These are phyloP conservation scores for Hypoxylon sp. DNA, from an alignment of 2,329 filamentous ascomycete species.

Conservation along the genomic window DNA sequence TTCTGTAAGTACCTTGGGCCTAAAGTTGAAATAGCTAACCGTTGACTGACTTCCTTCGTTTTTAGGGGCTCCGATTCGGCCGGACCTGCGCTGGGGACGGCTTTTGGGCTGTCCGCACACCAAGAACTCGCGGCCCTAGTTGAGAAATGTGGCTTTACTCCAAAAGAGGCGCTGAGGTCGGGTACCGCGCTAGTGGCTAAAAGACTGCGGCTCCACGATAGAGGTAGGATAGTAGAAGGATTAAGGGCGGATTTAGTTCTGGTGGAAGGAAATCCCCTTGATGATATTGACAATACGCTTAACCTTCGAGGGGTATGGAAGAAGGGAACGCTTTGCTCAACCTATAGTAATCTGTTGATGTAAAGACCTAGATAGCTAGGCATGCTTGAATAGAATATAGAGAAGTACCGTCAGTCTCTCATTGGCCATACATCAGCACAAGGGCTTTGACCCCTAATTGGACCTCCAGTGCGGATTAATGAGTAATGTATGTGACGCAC, in stretches of 20 bases:
- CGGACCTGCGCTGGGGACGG: conserved; percentile 31
- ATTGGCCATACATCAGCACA: not conserved
- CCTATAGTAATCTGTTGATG: conserved; percentile 17
- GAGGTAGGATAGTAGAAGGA: conserved; percentile 37
- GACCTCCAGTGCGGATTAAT: too few relatives aligned
- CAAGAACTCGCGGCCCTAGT: conserved; percentile 38
- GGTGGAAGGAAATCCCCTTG: conserved; percentile 40
- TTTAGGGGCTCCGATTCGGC: conserved; percentile 37
- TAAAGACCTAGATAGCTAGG: not conserved
- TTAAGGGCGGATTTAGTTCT: conserved; percentile 40
- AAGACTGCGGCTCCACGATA: conserved; percentile 33
- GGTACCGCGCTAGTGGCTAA: conserved; percentile 36
- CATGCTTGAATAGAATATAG: not conserved
- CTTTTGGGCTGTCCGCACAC: conserved; percentile 30
- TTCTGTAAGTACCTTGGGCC: conserved; percentile 25
- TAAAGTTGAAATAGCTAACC: not conserved
- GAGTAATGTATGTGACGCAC: too few relatives aligned
- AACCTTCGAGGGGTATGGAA: conserved; percentile 40
- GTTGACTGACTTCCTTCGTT: not conserved
- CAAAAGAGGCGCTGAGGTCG: conserved; percentile 30
- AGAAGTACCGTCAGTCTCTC: not conserved
- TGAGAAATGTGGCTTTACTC: conserved; percentile 38
- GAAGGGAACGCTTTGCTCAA: conserved; percentile 30
- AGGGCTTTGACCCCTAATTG: too few relatives aligned
- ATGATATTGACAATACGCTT: conserved; percentile 42